These are phyloP conservation scores for Leccinum incarnatum DNA, from an alignment of 768 basidiomycete species.

Conservation along the genomic window DNA sequence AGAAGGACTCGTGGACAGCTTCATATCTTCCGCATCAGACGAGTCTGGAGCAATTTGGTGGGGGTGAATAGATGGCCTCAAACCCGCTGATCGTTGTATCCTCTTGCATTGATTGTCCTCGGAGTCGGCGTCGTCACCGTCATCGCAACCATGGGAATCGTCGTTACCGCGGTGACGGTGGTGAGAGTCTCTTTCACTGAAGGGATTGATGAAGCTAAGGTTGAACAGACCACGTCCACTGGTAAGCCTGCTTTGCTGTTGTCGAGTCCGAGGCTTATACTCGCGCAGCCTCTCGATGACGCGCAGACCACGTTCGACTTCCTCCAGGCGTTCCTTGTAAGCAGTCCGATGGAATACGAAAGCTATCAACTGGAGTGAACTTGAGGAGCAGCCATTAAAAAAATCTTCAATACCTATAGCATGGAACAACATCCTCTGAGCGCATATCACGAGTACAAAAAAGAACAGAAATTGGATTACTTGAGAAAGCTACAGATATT, in stretches of 20 bases:
- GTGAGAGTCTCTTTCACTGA: conserved; percentile 44
- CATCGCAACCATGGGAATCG: conserved; percentile 24
- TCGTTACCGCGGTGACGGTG: conserved; percentile 29
- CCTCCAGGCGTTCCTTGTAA: conserved; percentile 65
- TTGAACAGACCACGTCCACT: conserved; percentile 45
- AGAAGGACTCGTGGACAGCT: conserved; percentile 8
- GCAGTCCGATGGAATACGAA: conserved; percentile 78
- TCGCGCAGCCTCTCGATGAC: conserved; percentile 67
- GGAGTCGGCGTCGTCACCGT: conserved; percentile 31
- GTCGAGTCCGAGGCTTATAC: conserved; percentile 51
- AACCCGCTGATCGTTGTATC: conserved; percentile 19
- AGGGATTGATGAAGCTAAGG: conserved; percentile 29
- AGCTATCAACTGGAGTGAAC: conserved; percentile 35
- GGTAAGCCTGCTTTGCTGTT: conserved; percentile 28
- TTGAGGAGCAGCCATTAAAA: background rate
- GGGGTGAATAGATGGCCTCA: conserved; percentile 1
- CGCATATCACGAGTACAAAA: conserved; percentile 58
- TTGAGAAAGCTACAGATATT: conserved; percentile 47
- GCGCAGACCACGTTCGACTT: conserved; percentile 49
- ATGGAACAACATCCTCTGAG: conserved; percentile 68
- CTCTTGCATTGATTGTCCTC: conserved; percentile 32
- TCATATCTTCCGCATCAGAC: conserved; percentile 8
- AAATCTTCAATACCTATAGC: conserved; percentile 42
- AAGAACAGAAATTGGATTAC: conserved; percentile 76
- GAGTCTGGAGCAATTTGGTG: conserved; percentile 9